These are phyloP conservation scores for Silene vulgaris DNA, from an alignment of 179 eudicot genomes.

Conservation along the genomic window DNA sequence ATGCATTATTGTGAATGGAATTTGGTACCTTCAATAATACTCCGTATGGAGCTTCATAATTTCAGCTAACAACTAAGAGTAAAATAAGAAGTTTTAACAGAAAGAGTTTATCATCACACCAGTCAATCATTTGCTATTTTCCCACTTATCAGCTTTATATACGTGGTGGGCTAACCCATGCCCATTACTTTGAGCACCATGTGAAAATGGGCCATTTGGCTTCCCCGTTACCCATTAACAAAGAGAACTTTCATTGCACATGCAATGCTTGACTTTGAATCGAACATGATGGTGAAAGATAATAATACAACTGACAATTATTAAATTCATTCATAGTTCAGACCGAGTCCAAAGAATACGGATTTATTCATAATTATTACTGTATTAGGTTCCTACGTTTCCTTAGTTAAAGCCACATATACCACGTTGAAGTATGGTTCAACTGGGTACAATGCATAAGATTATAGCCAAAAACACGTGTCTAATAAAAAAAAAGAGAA, in stretches of 20 bases:
- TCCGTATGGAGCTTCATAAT: not conserved
- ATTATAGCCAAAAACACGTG: not conserved
- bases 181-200: not conserved
- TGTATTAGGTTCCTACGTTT: not conserved
- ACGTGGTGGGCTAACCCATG: conserved; percentile 1
- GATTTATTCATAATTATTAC: not conserved
- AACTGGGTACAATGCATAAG: not conserved
- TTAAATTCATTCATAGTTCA: not conserved
- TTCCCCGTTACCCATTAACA: not conserved
- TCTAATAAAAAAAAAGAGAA: too few relatives aligned
- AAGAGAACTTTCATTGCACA: not conserved
- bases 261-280: not conserved
- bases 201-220: not conserved
- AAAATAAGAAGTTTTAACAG: not conserved
- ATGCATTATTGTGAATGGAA: not conserved
- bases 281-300: not conserved
- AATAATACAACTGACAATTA: not conserved
- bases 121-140: not conserved
- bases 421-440: too few relatives aligned
- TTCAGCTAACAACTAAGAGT: not conserved
- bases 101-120: not conserved
- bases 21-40: not conserved
- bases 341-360: not conserved
- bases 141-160: not conserved
- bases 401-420: not conserved